Percentiles rank a stretch among this genome's conserved stretches.
phyloP scores from a whole-genome alignment of 345 rosid species.

The Salix caprea region DNA sequence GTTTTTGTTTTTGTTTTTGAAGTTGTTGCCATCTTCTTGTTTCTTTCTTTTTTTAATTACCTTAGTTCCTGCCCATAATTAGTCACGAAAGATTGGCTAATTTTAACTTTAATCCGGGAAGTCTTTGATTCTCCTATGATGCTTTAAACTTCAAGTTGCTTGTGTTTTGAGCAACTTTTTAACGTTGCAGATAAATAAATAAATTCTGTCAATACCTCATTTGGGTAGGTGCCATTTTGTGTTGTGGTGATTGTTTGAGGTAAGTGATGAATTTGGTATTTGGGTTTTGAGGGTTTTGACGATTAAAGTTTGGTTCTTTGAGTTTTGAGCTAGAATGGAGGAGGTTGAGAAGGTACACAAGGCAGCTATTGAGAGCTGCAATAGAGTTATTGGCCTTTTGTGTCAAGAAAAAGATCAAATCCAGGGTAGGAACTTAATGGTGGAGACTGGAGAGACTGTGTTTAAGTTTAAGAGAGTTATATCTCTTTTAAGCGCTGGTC shows the following conservation, averaged over 20 bases:
- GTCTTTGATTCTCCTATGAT: constrained; percentile 9
- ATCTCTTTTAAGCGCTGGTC: constrained; percentile 41
- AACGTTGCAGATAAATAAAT: not conserved
- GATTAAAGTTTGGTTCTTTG: constrained; percentile 12
- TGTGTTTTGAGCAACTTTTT: not conserved
- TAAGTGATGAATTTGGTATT: not conserved
- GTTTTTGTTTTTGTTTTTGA: not conserved
- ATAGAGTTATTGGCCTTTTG: constrained; percentile 41
- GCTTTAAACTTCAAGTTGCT: constrained; percentile 2
- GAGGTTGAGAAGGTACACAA: constrained; percentile 24
- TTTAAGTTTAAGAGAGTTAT: constrained; percentile 54
- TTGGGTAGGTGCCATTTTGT: not conserved
- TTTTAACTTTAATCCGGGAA: constrained; percentile 8
- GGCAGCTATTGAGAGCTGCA: constrained; percentile 25
- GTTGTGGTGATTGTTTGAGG: constrained; percentile 1
- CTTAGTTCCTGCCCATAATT: not conserved
- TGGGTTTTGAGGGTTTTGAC: constrained; percentile 5
- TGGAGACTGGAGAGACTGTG: constrained; percentile 50
- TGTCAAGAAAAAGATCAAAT: constrained; percentile 42
- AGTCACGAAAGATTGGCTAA: not conserved
- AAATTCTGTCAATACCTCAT: constrained; percentile 3
- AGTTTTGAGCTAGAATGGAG: constrained; percentile 19
- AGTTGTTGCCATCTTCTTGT: not conserved
- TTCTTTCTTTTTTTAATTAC: not conserved
- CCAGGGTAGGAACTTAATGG: constrained; percentile 30